These are phyloP conservation scores for Wickerhamomyces bisporus DNA, from an alignment of 805 yeast genomes.

Conservation along the genomic window DNA sequence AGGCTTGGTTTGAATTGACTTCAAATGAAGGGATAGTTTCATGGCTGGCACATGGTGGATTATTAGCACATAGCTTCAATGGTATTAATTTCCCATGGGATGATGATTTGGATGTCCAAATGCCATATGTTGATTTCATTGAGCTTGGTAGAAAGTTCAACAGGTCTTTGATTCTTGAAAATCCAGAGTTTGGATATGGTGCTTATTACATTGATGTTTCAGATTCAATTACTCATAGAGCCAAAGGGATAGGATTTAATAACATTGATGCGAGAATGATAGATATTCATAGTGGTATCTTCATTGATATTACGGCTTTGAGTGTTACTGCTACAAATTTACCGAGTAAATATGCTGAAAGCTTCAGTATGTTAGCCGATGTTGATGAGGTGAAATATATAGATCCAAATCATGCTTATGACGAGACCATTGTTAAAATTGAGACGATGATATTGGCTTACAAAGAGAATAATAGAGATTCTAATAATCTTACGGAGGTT, in stretches of 20 bases:
- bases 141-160: slow-evolving; percentile 41
- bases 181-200: slow-evolving; percentile 33
- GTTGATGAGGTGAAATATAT: slow-evolving; percentile 5
- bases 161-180: slow-evolving; percentile 41
- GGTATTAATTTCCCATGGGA: slow-evolving; percentile 58
- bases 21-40: slow-evolving; percentile 36
- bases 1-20: slow-evolving; percentile 45
- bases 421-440: not conserved
- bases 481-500: slow-evolving; percentile 7
- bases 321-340: slow-evolving; percentile 12
- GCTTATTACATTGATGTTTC: slow-evolving; percentile 40
- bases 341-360: slow-evolving; percentile 10
- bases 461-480: slow-evolving; percentile 11
- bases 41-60: slow-evolving; percentile 57
- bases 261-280: slow-evolving; percentile 71
- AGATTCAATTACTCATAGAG: slow-evolving; percentile 49
- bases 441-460: slow-evolving; percentile 3
- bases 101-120: slow-evolving; percentile 52
- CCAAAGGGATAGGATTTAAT: slow-evolving; percentile 52
- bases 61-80: slow-evolving; percentile 55
- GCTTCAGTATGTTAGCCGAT: slow-evolving; percentile 51
- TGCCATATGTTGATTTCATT: slow-evolving; percentile 40
- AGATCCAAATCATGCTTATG: slow-evolving; percentile 12
- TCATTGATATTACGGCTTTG: slow-evolving; percentile 64
- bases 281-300: slow-evolving; percentile 64